A percentile compares a stretch with the other conserved stretches of the same genome.
Conservation (phyloP, 805 yeast species). For the Candida boleticola region DNA sequence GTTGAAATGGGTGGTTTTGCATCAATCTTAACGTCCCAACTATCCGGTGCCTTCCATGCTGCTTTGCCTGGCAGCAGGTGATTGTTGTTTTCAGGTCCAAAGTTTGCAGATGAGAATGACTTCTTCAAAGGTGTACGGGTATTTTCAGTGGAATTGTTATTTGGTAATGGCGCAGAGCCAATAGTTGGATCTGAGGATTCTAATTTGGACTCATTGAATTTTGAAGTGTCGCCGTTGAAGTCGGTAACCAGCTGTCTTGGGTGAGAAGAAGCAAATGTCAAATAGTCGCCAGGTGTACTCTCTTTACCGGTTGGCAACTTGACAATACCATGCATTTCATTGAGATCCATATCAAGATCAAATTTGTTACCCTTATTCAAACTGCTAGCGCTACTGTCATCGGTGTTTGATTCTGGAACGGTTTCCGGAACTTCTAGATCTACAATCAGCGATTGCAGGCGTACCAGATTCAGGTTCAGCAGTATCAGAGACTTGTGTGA, state of each 20-base stretch:
- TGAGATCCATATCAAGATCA: conserved; percentile 47
- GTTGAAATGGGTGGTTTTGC: background rate
- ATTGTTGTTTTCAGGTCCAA: background rate
- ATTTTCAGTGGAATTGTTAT: background rate
- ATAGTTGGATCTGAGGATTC: background rate
- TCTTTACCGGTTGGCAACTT: conserved; percentile 17
- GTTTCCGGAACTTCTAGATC: background rate
- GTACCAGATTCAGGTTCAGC: background rate
- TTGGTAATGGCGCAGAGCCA: background rate
- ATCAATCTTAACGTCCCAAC: conserved; percentile 45
- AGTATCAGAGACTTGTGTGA: background rate
- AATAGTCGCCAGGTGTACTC: conserved; percentile 1
- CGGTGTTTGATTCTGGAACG: background rate
- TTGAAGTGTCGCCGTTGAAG: background rate
- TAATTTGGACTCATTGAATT: background rate
- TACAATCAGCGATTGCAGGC: background rate
- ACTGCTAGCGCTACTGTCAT: background rate
- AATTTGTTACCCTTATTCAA: conserved; percentile 11
- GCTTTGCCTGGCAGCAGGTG: conserved; percentile 6
- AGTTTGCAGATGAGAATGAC: background rate
- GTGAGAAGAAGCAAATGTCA: background rate
- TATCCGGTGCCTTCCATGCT: conserved; percentile 47
- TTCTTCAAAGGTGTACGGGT: background rate
- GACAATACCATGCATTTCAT: conserved; percentile 53
- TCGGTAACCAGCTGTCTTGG: background rate